Conservation (phyloP, 1,284 basidiomycete species). For the Tranzscheliella williamsii region DNA sequence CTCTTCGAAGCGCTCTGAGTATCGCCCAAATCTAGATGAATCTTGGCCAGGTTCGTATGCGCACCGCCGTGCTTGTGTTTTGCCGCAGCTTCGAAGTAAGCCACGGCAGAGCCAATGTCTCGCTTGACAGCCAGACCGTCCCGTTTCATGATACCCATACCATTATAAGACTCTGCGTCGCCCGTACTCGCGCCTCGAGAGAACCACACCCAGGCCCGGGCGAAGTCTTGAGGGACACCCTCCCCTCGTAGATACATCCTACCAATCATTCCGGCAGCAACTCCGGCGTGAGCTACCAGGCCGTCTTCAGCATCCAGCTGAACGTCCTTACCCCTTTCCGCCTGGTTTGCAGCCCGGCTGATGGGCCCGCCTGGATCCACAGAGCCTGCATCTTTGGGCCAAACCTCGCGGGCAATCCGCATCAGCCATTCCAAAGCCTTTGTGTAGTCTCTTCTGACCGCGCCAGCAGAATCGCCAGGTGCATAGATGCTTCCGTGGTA, state of each 20-base stretch:
- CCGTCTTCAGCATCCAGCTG: constrained; percentile 38
- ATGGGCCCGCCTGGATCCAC: constrained; percentile 42
- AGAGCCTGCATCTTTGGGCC: constrained; percentile 47
- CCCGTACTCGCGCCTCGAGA: constrained; percentile 73
- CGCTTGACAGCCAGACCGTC: constrained; percentile 75
- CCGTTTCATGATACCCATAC: constrained; percentile 85
- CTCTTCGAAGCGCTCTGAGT: constrained; percentile 21
- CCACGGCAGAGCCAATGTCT: constrained; percentile 66
- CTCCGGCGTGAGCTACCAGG: constrained; percentile 20
- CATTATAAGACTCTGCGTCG: constrained; percentile 85
- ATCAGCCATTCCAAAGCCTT: constrained; percentile 39
- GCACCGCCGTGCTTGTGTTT: constrained; percentile 72
- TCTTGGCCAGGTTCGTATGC: constrained; percentile 83
- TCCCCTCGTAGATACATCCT: constrained; percentile 93
- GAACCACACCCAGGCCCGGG: constrained; percentile 88
- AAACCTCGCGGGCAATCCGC: constrained; percentile 41
- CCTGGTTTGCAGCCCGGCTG: constrained; percentile 24
- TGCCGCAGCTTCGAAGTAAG: constrained; percentile 78
- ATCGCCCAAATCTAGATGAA: constrained; percentile 64
- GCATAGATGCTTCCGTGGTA: constrained; percentile 56
- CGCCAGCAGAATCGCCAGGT: constrained; percentile 49
- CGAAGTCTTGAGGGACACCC: constrained; percentile 77
- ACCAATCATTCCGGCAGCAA: constrained; percentile 67
- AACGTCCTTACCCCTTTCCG: constrained; percentile 42
- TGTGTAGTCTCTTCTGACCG: constrained; percentile 44